A percentile compares a stretch with the other conserved stretches of the same genome.
These are phyloP conservation scores for Solanum chmielewskii DNA, from an alignment of 257 asterid genomes.

Conservation along the genomic window DNA sequence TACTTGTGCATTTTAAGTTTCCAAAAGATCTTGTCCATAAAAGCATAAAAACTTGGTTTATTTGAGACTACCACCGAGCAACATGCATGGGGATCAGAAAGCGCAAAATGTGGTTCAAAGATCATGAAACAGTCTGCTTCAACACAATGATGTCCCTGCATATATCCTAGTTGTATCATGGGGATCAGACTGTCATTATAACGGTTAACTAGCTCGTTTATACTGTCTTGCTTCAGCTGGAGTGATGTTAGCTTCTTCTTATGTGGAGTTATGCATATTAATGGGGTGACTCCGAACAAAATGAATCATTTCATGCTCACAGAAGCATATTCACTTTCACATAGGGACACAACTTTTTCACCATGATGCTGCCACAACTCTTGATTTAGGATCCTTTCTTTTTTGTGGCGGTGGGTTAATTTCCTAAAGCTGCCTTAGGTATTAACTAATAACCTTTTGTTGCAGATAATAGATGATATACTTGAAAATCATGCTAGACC, in stretches of 20 bases:
- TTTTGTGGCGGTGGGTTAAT: neutral
- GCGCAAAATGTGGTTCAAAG: neutral
- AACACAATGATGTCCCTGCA: neutral
- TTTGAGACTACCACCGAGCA: neutral
- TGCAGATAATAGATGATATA: constrained; percentile 52
- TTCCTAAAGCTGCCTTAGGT: neutral
- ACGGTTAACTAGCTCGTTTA: neutral
- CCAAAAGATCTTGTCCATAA: neutral
- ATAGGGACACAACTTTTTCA: neutral
- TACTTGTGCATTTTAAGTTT: neutral
- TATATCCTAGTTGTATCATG: neutral
- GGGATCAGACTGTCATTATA: neutral
- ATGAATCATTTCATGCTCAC: neutral
- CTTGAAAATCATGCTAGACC: constrained; percentile 45
- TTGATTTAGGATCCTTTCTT: neutral
- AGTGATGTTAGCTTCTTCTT: neutral
- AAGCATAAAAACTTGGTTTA: neutral
- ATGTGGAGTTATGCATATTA: neutral
- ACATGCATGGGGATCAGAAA: neutral
- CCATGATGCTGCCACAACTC: neutral
- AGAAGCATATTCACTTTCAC: neutral
- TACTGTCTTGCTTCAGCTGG: neutral
- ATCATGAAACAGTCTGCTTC: neutral
- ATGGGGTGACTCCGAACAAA: neutral
- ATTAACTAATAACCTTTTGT: neutral